Evolutionary conservation across 148 eudicot species (phyloP), one percentile per base, ranked within the genome.

Genomic region (Spergularia marina): DNA sequence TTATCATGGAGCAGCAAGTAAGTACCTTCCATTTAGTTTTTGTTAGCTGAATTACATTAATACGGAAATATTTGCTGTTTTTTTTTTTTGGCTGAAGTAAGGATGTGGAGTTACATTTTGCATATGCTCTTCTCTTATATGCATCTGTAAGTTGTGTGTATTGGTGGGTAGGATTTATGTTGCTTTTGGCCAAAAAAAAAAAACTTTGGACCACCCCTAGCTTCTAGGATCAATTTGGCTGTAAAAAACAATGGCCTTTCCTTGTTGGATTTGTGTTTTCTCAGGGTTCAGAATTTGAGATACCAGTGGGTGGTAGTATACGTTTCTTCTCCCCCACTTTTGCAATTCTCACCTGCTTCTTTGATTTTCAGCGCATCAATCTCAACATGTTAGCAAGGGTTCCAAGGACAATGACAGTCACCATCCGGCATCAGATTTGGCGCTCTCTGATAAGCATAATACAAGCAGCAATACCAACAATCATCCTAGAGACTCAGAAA

Each of bases 281-380:
- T 30, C 36, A 30, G 2, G 36, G 36, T 30, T 30, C 1, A 2
- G 36, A 30, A 30, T 30, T 30, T 30, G 10, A 65, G 53, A 14
- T 5, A 40, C 17, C 34, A 12, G 20, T 2, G 21, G 40, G 9
- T 21, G 8, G 53, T 39, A 20, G 12, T 41, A 20, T 40, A 16
- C 17, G 6, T 39, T 65, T 39, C 18, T 36, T 64, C 49, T 15
- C 12, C 20, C 7, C 34, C 49, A 2, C 14, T 6, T 23, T 18
- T 23, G 20, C 49, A 64, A 0, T 12, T 7, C 41, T 10, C 14
- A 72, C 57, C 25, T 11, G 72, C 56, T 25, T 44, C 59, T 67
- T 66, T 66, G 0, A 14, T 63, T 53, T 85, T 58, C 80, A 94
- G 97, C 85, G 84, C 87, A 85, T 59, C 91, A 89, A 74, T 83